Base-by-base conservation (phyloP, 108 stramenopile species). In the Phaeodactylum tricornutum region DNA sequence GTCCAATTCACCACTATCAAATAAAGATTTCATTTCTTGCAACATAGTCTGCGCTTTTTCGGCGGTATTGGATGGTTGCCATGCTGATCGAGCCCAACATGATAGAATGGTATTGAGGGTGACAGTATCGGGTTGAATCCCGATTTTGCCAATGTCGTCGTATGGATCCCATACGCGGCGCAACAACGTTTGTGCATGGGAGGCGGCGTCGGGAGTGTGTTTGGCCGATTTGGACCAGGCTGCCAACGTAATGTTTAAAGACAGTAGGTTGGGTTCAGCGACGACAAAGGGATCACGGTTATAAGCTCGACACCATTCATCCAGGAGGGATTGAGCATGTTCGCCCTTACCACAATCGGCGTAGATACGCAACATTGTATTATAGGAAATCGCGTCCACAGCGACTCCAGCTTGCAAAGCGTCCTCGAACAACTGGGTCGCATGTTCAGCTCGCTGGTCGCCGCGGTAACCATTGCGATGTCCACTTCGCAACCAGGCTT, bases 341-440 rank as follows among this genome's bases (percentile, higher is more conserved):
- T 5, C 39, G 9, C 19, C 39, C 16, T 14, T 6, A 6, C 39
- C 39, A 14, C 39, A 5, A 20, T 41, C 14, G 4, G 39, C 5
- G 21, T 41, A 41, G 21, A 41, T 20, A n/a, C 21, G 6, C 39
- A 41, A 41, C 39, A 41, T 41, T 15, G 39, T 20, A 41, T 41
- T 41, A 20, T 41, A 41, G 14, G 39, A 6, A 20, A 5, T 41
- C 4, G 21, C 21, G 14, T 41, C 39, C 14, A 41, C 6, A 41
- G n/a, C n/a, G n/a, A n/a, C n/a, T n/a, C n/a, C n/a, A n/a, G n/a
- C n/a, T n/a, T n/a, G n/a, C n/a, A n/a, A n/a, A n/a, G n/a, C n/a
- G n/a, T n/a, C n/a, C n/a, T n/a, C n/a, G n/a, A n/a, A n/a, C n/a
- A n/a, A n/a, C n/a, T n/a, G n/a, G n/a, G n/a, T n/a, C n/a, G n/a